These are phyloP conservation scores for Purpureocillium lavendulum DNA, from an alignment of 2,329 filamentous ascomycete genomes.

Conservation along the genomic window DNA sequence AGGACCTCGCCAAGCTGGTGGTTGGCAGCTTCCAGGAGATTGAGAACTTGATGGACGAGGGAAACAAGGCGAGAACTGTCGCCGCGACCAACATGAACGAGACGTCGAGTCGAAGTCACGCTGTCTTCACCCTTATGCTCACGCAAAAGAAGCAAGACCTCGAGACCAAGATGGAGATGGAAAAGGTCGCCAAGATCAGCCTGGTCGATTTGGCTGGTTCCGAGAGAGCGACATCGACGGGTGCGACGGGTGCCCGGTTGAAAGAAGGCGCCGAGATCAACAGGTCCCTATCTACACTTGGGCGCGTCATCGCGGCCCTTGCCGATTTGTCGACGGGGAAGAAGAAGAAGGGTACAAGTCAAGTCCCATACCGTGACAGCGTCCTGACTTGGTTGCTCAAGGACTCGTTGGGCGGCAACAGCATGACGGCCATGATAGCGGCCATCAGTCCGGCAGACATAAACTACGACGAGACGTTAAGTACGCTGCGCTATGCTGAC, in stretches of 20 bases:
- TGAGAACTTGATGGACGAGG: conserved; percentile 97
- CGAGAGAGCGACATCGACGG: conserved; percentile 93
- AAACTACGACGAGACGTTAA: conserved; percentile 96
- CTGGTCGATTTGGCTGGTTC: conserved; percentile 96
- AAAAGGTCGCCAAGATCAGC: conserved; percentile 97
- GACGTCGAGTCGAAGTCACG: conserved; percentile 95
- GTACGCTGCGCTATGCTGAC: conserved; percentile 91
- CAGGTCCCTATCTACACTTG: conserved; percentile 87
- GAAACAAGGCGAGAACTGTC: conserved; percentile 96
- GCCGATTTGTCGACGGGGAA: conserved; percentile 84
- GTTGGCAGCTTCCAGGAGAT: conserved; percentile 93
- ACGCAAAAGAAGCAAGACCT: conserved; percentile 87
- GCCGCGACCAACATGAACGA: conserved; percentile 99
- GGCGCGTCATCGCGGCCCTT: conserved; percentile 92
- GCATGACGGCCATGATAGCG: conserved; percentile 99
- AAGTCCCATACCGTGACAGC: conserved; percentile 96
- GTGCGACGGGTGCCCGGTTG: conserved; percentile 85
- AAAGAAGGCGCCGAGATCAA: conserved; percentile 99
- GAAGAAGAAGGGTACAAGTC: conserved; percentile 63
- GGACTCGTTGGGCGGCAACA: conserved; percentile 94
- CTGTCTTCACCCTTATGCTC: conserved; percentile 92
- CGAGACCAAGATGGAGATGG: conserved; percentile 93
- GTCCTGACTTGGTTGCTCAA: conserved; percentile 95
- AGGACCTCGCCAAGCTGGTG: conserved; percentile 91
- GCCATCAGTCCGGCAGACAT: conserved; percentile 97